These are phyloP conservation scores for Boechera stricta DNA, from an alignment of 345 rosid genomes.

Conservation along the genomic window DNA sequence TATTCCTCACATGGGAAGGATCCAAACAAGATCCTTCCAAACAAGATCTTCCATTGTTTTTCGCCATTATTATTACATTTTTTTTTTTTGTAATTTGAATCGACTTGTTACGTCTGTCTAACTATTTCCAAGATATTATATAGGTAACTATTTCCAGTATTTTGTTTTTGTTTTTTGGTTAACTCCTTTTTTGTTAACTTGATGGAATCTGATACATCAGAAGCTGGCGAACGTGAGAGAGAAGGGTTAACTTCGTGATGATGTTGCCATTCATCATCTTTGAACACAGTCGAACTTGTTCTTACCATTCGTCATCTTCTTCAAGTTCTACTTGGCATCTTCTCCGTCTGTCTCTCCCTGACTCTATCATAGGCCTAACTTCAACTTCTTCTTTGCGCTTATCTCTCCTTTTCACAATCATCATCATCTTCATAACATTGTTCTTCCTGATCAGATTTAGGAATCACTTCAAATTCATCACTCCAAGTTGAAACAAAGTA, in stretches of 20 bases:
- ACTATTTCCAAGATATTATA: background rate
- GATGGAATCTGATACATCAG: slow-evolving; percentile 22
- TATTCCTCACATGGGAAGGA: no score
- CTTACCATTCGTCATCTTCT: slow-evolving; percentile 35
- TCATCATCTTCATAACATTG: background rate
- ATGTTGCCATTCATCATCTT: slow-evolving; percentile 1
- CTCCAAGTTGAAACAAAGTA: background rate
- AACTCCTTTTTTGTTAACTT: no score
- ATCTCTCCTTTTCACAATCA: background rate
- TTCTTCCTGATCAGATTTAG: background rate
- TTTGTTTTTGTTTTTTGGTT: no score
- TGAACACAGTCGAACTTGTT: background rate
- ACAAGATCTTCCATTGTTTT: no score
- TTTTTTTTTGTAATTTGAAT: background rate
- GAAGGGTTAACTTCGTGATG: background rate
- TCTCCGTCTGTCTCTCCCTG: background rate
- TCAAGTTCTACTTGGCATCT: background rate
- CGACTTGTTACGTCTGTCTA: slow-evolving; percentile 25
- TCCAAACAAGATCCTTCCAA: no score
- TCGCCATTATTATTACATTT: background rate
- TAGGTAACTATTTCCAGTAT: background rate
- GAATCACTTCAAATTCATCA: no score
- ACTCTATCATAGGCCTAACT: background rate
- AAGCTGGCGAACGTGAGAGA: background rate
- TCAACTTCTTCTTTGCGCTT: background rate